These are phyloP conservation scores for Henningerozyma blattae DNA, from an alignment of 805 yeast species.

Conservation along the genomic window DNA sequence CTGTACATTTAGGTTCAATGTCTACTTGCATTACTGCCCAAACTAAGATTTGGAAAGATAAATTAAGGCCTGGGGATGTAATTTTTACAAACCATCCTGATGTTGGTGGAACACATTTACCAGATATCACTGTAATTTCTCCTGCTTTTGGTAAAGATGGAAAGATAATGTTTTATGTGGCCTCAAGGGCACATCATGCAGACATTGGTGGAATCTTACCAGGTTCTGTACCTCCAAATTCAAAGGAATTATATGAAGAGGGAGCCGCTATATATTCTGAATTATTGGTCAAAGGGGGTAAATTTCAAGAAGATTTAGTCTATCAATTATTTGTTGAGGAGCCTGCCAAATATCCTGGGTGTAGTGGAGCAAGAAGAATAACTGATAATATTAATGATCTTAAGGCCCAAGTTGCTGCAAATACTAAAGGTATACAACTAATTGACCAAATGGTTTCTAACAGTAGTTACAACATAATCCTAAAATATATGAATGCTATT, in stretches of 20 bases:
- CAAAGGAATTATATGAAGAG: constrained; percentile 75
- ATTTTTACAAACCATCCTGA: constrained; percentile 71
- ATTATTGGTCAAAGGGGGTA: constrained; percentile 56
- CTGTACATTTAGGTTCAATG: constrained; percentile 83
- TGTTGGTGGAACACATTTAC: constrained; percentile 78
- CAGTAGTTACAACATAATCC: constrained; percentile 46
- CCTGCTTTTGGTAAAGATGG: constrained; percentile 63
- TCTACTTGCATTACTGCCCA: constrained; percentile 65
- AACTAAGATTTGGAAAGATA: constrained; percentile 50
- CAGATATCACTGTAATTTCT: constrained; percentile 85
- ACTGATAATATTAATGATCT: constrained; percentile 76
- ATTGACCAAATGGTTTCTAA: constrained; percentile 49
- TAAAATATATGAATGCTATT: constrained; percentile 70
- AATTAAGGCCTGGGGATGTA: constrained; percentile 61
- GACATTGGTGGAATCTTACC: constrained; percentile 90
- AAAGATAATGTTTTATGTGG: constrained; percentile 70
- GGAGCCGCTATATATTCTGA: constrained; percentile 83
- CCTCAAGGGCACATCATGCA: constrained; percentile 92
- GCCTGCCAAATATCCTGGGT: constrained; percentile 75
- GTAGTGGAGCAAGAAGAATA: constrained; percentile 79
- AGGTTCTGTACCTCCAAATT: constrained; percentile 91
- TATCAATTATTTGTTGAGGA: constrained; percentile 49
- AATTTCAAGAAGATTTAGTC: constrained; percentile 63
- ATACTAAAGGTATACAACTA: constrained; percentile 68
- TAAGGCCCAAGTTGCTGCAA: constrained; percentile 82